Evolutionary conservation across 2,329 filamentous ascomycete species (phyloP), one percentile per base, ranked within the genome.

Genomic region (Colletotrichum simmondsii): DNA sequence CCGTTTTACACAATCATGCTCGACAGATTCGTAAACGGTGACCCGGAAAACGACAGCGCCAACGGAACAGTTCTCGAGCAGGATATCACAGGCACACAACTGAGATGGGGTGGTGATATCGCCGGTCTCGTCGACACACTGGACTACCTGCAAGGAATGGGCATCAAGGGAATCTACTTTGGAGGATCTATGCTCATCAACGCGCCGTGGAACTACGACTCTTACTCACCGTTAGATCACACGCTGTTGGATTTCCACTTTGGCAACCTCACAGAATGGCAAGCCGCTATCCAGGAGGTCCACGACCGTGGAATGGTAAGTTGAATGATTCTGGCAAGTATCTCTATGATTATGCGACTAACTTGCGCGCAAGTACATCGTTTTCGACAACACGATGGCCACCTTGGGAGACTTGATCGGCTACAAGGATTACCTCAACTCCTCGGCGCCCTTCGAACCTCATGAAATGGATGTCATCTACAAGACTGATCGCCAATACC

Each of bases 1-100:
- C 91, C 91, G 0, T 89, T 92, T 77, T 93, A 93, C 79, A 91
- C 89, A 8, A 81, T 92, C 59, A 91, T 92, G 77, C 80, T 92
- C 10, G 91, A 92, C 79, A 84, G 89, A 71, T 92, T 89, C 76
- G 89, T 91, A 32, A 92, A 92, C 76, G 91, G 91, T 24, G 87
- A 92, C 75, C 90, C 91, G 7, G 84, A 83, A 1, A 92, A 92
- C 77, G 90, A 92, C 77, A 87, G 92, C 75, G 86, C 87, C 52
- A 92, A 92, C 78, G 87, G 85, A 4, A 92, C 90, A 0, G 76
- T 84, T 2, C 92, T 87, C 79, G 90, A 92, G 76, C 89, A 91
- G 78, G 90, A 92, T 76, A 80, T 87, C 71, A 86, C 85, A 75
- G 89, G 86, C 68, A 92, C 88, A 66, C 90, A 92, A 77, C 87